Evolutionary conservation across 176 grass and related monocot species (phyloP), one percentile per base, ranked within the genome.

Genomic region (Carex parvula): DNA sequence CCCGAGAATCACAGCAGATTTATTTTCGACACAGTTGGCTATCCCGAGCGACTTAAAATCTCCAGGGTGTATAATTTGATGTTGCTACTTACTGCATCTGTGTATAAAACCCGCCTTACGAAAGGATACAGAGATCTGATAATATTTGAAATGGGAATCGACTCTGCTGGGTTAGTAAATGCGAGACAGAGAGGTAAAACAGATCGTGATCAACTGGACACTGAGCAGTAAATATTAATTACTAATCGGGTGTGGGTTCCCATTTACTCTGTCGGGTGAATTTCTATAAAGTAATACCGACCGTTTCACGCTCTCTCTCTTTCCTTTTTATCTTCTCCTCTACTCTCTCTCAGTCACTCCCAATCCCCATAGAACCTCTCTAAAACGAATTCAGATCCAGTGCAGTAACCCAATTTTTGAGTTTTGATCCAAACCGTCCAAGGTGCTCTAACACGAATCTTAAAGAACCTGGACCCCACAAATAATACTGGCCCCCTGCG

Each of bases 281-380:
- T 65, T 83, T 66, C 20, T 64, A 64, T 83, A 83, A 83, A 52
- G 60, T 50, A 83, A 83, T 65, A 62, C 60, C 20, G 46, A 62
- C 62, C 63, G 61, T 61, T 81, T 41, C 58, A 10, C 18, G 16
- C 35, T 32, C 13, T 35, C 17, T 35, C 9, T 24, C 14, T 20
- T 24, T 32, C 24, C 4, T 35, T 21, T 59, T 18, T 30, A 5
- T 30, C 41, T 18, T 78, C 37, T 81, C 55, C 8, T 29, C 39
- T 10, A 14, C 46, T 48, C 39, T n/a, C n/a, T 52, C 37, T 39
- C 37, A 39, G 5, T 39, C 59, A 24, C 59, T 74, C 59, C 39
- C 39, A 83, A 83, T 83, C 80, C 63, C 80, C 50, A 77, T 83
- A 65, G 63, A 82, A 68, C 80, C 80, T 77, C 48, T 56, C 73